A percentile compares a stretch with the other conserved stretches of the same genome.
Conservation (phyloP, 352 stramenopile genomes). For the Phytophthora hybrid region DNA sequence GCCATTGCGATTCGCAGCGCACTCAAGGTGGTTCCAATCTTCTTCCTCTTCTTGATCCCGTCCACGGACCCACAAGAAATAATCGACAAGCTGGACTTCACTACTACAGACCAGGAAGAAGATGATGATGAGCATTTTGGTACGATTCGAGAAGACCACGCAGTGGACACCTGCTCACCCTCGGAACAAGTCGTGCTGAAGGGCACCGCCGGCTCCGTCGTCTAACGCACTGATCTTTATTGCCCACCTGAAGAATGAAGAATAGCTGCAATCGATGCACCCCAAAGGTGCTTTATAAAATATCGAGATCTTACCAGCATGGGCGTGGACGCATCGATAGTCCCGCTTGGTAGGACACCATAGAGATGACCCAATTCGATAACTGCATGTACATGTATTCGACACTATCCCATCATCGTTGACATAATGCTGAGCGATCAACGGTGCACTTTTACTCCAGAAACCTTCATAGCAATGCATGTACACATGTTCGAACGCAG, state of each 20-base stretch:
- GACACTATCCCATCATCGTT: background rate
- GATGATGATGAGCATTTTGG: conserved; percentile 39
- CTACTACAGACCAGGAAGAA: conserved; percentile 20
- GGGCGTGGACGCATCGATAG: background rate
- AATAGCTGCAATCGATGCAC: no score
- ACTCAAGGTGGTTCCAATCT: conserved; percentile 92
- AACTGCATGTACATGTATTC: background rate
- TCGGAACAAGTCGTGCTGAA: conserved; percentile 39
- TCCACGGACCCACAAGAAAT: conserved; percentile 76
- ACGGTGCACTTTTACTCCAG: no score
- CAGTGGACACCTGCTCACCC: conserved; percentile 44
- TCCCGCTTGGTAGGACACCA: background rate
- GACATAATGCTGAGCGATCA: no score
- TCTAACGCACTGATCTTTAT: conserved; percentile 16
- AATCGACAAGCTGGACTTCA: conserved; percentile 76
- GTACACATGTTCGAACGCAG: no score
- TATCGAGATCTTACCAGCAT: background rate
- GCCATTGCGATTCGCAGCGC: conserved; percentile 93
- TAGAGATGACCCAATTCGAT: background rate
- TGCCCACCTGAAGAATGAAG: no score
- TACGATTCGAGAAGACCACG: conserved; percentile 55
- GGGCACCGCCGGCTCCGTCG: conserved; percentile 25
- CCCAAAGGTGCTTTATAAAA: conserved; percentile 10
- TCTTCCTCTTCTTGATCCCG: conserved; percentile 90
- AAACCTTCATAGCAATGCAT: no score